phyloP scores from a whole-genome alignment of 192 early-diverging fungal species.

The Coemansia sp. region DNA sequence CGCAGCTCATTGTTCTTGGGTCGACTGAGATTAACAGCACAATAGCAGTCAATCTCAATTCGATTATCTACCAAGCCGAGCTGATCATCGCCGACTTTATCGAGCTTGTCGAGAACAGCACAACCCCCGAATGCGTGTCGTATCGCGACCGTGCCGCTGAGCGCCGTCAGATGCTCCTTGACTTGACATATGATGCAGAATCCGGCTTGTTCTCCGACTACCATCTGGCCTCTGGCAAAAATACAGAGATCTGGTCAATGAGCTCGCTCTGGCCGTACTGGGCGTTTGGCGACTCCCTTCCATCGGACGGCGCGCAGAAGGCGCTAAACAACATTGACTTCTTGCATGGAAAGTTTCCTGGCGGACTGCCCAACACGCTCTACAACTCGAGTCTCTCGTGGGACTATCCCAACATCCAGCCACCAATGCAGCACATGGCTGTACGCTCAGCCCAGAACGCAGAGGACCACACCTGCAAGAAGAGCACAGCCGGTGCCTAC shows the following conservation, averaged over 20 bases:
- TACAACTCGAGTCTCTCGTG: slow-evolving; percentile 63
- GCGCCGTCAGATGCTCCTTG: slow-evolving; percentile 56
- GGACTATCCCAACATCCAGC: slow-evolving; percentile 71
- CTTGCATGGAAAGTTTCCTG: slow-evolving; percentile 54
- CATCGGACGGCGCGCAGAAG: slow-evolving; percentile 22
- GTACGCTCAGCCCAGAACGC: slow-evolving; percentile 33
- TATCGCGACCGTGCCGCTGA: slow-evolving; percentile 41
- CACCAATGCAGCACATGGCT: slow-evolving; percentile 62
- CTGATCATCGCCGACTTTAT: slow-evolving; percentile 31
- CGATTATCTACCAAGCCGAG: slow-evolving; percentile 60
- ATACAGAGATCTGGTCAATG: slow-evolving; percentile 54
- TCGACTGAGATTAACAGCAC: slow-evolving; percentile 58
- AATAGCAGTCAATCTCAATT: slow-evolving; percentile 69
- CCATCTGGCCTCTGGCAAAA: slow-evolving; percentile 47
- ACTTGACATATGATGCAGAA: slow-evolving; percentile 58
- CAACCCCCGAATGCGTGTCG: slow-evolving; percentile 8
- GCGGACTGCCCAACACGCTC: slow-evolving; percentile 64
- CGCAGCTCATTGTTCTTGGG: slow-evolving; percentile 45
- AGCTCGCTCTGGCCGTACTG: slow-evolving; percentile 67
- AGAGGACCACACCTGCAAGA: neutral
- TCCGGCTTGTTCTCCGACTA: slow-evolving; percentile 60
- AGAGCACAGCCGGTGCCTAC: neutral
- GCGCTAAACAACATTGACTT: slow-evolving; percentile 49
- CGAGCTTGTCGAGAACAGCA: slow-evolving; percentile 20
- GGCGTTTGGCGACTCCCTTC: slow-evolving; percentile 42